Percentiles rank a stretch among this genome's conserved stretches.
These are phyloP conservation scores for Blastobotrys serpentis DNA, from an alignment of 1,139 yeast genomes.

Conservation along the genomic window DNA sequence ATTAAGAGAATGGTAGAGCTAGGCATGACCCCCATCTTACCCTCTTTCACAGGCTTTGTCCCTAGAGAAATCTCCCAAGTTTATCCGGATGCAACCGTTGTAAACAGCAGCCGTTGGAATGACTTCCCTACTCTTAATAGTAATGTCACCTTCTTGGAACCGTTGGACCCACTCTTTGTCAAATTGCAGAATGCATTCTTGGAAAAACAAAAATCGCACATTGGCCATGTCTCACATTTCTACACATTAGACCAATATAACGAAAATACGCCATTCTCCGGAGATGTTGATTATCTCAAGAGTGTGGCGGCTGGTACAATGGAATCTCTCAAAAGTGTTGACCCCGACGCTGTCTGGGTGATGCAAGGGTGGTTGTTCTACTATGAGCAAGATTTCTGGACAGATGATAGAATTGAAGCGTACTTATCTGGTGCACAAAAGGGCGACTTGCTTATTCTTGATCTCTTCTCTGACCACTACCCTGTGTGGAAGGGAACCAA, in stretches of 20 bases:
- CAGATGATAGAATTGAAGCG: constrained; percentile 19
- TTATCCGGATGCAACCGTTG: constrained; percentile 18
- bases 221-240: constrained; percentile 21
- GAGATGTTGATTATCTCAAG: constrained; percentile 18
- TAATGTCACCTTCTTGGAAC: constrained; percentile 22
- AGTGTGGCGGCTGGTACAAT: constrained; percentile 20
- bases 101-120: constrained; percentile 21
- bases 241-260: constrained; percentile 25
- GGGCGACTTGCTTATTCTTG: constrained; percentile 23
- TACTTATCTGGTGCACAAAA: constrained; percentile 23
- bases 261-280: constrained; percentile 22
- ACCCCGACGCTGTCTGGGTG: constrained; percentile 24
- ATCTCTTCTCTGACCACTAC: constrained; percentile 22
- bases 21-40: constrained; percentile 26
- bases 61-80: constrained; percentile 17
- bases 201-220: constrained; percentile 15
- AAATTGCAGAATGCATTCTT: constrained; percentile 20
- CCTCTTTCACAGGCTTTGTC: constrained; percentile 25
- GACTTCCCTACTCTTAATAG: constrained; percentile 20
- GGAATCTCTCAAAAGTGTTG: constrained; percentile 17
- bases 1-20: constrained; percentile 22
- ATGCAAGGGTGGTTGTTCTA: constrained; percentile 27
- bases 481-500: constrained; percentile 22
- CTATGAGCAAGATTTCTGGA: constrained; percentile 20
- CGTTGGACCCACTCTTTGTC: constrained; percentile 21